Conservation (phyloP, 495 filamentous ascomycete species). For the Trypethelium eluteriae region DNA sequence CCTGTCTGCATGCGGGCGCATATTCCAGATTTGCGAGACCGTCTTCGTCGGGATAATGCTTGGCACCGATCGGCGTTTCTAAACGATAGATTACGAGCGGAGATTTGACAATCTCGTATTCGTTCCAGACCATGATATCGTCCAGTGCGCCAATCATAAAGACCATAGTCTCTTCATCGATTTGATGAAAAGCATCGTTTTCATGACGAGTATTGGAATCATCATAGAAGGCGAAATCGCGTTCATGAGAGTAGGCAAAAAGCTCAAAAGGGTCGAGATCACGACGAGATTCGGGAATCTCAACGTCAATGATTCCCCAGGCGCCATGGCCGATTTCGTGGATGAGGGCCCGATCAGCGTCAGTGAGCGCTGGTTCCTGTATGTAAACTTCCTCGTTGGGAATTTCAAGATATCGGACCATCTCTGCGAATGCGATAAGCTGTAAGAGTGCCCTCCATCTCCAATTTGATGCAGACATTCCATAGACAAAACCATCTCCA, state of each 20-base stretch:
- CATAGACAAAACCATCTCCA: conserved; percentile 13
- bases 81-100: conserved; percentile 10
- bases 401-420: conserved; percentile 3
- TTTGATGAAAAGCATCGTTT: conserved; percentile 8
- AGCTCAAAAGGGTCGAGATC: conserved; percentile 11
- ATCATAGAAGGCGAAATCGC: conserved; percentile 1
- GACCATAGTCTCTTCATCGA: conserved; percentile 12
- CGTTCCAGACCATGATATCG: conserved; percentile 11
- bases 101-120: conserved; percentile 10
- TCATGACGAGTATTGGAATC: conserved; percentile 1
- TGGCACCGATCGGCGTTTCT: conserved; percentile 8
- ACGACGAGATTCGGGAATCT: conserved; percentile 8
- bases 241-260: conserved; percentile 9
- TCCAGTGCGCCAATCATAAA: conserved; percentile 12
- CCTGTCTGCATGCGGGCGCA: conserved; percentile 6
- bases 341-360: conserved; percentile 12
- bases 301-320: conserved; percentile 6
- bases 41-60: conserved; percentile 12
- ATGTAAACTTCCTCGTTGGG: conserved; percentile 9
- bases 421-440: conserved; percentile 10
- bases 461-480: conserved; percentile 10
- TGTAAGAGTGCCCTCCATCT: conserved; percentile 10
- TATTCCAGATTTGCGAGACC: conserved; percentile 8
- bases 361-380: conserved; percentile 12
- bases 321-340: conserved; percentile 10